Base-by-base conservation (phyloP, 768 basidiomycete genomes). In the Termitomyces sp. region DNA sequence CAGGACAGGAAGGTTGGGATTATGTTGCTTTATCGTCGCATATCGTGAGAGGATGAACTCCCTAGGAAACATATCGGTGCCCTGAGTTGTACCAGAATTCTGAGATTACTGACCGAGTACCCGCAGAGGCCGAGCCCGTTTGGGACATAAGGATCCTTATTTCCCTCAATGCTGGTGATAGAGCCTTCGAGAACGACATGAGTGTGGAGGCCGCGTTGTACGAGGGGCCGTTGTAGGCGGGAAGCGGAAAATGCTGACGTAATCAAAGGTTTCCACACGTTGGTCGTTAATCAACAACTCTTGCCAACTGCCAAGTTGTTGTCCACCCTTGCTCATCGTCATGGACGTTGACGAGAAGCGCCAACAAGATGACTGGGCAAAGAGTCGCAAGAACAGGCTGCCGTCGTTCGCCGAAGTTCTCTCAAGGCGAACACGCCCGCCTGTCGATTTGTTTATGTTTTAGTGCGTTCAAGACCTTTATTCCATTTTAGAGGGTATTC, bases 401-500 rank as follows among this genome's bases (percentile, higher is more conserved):
- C 91, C 90, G n/a, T 86, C 91, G 29, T 91, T 93, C 64, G 83
- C 85, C 22, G 94, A 98, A 75, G 94, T 98, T 45, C 80, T 98
- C 27, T 90, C 90, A 18, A 80, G 96, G 63, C 81, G 89, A 66
- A 97, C 96, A 32, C 76, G 91, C 57, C 93, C 97, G 0, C 97
- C 97, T 18, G 93, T 99, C 31, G 97, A 99, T 76, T 79, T 99
- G 51, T 99, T 97, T 79, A 96, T 95, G 89, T 96, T 97, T 77
- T 96, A 96, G 94, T 97, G 66, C 72, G 91, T 89, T 40, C 15
- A 42, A 25, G 23, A 51, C 20, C 20, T 7, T 56, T 63, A 56
- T 20, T 43, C 7, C 16, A 22, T n/a, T 39, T 42, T n/a, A 41
- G 31, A 23, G 5, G 25, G 29, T 38, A 11, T 12, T 52, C 7